phyloP scores from a whole-genome alignment of 1,284 basidiomycete species.

The Testicularia cyperi region DNA sequence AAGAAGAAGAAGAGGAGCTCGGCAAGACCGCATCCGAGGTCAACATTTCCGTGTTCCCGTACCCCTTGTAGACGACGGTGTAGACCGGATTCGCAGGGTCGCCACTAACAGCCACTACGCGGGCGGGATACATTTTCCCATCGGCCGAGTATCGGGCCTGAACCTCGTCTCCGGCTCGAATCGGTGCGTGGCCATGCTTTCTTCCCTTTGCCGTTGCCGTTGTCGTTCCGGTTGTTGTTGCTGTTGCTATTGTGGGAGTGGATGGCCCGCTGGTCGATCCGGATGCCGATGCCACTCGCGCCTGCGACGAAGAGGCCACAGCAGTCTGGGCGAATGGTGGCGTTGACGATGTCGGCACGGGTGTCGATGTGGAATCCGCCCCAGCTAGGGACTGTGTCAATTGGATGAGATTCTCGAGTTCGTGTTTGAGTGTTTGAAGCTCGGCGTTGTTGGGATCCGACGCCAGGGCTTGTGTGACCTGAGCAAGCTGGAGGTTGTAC shows the following conservation, averaged over 20 bases:
- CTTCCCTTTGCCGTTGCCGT: too few species aligned
- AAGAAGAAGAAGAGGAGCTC: background rate
- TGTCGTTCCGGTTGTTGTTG: too few species aligned
- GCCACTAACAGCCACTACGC: conserved; percentile 71
- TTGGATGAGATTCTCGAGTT: conserved; percentile 84
- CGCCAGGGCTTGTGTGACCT: conserved; percentile 82
- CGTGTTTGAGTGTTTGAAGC: conserved; percentile 70
- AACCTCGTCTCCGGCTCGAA: conserved; percentile 90
- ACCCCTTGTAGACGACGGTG: conserved; percentile 91
- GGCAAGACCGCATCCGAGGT: conserved; percentile 58
- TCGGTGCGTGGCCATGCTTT: too few species aligned
- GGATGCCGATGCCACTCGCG: too few species aligned
- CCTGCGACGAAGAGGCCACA: background rate
- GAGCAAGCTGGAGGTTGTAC: conserved; percentile 66
- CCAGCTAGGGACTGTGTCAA: conserved; percentile 69
- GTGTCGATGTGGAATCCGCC: too few species aligned
- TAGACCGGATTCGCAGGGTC: conserved; percentile 81
- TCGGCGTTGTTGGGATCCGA: conserved; percentile 80
- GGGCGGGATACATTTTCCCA: conserved; percentile 45
- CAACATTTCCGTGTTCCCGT: conserved; percentile 89
- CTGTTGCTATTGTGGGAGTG: too few species aligned
- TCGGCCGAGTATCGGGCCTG: conserved; percentile 73
- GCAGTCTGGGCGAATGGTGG: background rate
- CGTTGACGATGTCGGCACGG: background rate
- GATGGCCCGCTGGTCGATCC: too few species aligned